Evolutionary conservation across 2,329 filamentous ascomycete species (phyloP).

Genomic region (Chaetomium sp.): DNA sequence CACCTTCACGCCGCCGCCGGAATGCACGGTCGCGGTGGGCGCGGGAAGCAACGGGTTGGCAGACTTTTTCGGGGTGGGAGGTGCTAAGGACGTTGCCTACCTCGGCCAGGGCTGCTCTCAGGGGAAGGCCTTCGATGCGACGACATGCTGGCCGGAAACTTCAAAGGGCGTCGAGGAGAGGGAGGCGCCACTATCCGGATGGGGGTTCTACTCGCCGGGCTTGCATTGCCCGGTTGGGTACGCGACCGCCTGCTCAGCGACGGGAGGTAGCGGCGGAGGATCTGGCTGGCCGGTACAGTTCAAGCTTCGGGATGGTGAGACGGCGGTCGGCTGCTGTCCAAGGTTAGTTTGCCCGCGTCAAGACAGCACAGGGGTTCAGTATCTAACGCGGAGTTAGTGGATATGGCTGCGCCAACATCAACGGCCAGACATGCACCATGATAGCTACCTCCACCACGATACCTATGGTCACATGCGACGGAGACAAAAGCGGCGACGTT

Average conservation of each 20-base stretch:
- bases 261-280: slow-evolving; percentile 30
- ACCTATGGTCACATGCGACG: slow-evolving; percentile 33
- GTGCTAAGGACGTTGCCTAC: slow-evolving; percentile 26
- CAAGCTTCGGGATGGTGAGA: slow-evolving; percentile 33
- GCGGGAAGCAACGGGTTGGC: slow-evolving; percentile 17
- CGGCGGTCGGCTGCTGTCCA: slow-evolving; percentile 37
- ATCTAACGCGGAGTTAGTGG: slow-evolving; percentile 27
- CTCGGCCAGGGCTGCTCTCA: slow-evolving; percentile 32
- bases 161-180: slow-evolving; percentile 27
- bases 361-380: no score
- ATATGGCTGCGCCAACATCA: slow-evolving; percentile 35
- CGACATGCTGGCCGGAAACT: slow-evolving; percentile 35
- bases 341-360: slow-evolving; percentile 31
- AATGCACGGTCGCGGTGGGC: slow-evolving; percentile 34
- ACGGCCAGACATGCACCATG: slow-evolving; percentile 36
- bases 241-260: slow-evolving; percentile 36
- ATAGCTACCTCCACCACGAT: slow-evolving; percentile 33
- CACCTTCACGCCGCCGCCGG: slow-evolving; percentile 35
- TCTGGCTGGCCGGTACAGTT: slow-evolving; percentile 37
- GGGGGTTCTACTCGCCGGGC: slow-evolving; percentile 37
- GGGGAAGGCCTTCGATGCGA: slow-evolving; percentile 30
- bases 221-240: slow-evolving; percentile 36
- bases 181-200: slow-evolving; percentile 27
- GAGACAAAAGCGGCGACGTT: slow-evolving; percentile 25
- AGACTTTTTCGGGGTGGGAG: slow-evolving; percentile 25